phyloP scores from a whole-genome alignment of 306 rosid species.

The Vigna reflexopilosa region DNA sequence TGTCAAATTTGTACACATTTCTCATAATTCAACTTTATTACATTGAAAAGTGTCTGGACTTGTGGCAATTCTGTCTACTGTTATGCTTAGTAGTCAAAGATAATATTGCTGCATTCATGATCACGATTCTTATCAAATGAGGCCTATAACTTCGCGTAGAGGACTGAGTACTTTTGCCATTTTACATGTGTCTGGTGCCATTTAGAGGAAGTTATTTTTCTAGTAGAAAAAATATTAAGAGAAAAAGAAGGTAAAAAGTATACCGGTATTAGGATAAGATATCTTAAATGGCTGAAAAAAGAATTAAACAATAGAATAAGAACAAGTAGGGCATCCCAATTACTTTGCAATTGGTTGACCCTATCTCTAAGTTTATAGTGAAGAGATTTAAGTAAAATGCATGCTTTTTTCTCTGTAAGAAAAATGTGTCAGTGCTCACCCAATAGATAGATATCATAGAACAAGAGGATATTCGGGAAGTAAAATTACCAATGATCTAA shows the following conservation, averaged over 20 bases:
- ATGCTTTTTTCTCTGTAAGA: constrained; percentile 12
- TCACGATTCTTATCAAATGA: constrained; percentile 27
- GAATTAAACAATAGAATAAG: neutral
- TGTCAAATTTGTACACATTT: constrained; percentile 18
- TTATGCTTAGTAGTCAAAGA: constrained; percentile 12
- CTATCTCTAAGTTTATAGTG: constrained; percentile 9
- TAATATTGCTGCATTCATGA: constrained; percentile 28
- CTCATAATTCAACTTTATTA: constrained; percentile 28
- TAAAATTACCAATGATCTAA: constrained; percentile 22
- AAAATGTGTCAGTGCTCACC: neutral
- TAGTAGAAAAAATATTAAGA: neutral
- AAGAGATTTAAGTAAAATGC: constrained; percentile 25
- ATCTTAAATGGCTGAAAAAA: neutral
- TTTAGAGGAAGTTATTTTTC: constrained; percentile 12
- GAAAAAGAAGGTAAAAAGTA: neutral
- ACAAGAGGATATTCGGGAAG: constrained; percentile 7
- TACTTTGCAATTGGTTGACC: constrained; percentile 13
- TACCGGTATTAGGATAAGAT: neutral
- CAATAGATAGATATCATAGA: constrained; percentile 29
- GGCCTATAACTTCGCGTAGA: neutral
- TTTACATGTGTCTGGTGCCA: constrained; percentile 17
- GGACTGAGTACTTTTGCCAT: constrained; percentile 4
- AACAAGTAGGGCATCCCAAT: constrained; percentile 12
- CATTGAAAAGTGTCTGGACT: constrained; percentile 19
- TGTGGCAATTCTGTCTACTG: neutral